phyloP scores from a whole-genome alignment of 202 grass and related monocot genomes.

The Schoenoplectus triqueter region DNA sequence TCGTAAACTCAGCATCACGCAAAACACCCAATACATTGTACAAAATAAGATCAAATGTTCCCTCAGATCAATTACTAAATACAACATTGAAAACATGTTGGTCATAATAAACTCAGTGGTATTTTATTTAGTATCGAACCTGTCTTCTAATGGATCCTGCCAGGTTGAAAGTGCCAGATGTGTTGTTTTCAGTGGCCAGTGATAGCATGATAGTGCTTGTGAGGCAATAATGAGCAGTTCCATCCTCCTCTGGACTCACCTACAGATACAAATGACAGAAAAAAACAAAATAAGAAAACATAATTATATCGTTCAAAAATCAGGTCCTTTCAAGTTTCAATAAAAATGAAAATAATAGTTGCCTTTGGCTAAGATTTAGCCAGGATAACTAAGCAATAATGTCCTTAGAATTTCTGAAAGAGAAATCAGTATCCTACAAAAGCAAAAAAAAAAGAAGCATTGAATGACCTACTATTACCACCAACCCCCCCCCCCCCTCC shows the following conservation, averaged over 20 bases:
- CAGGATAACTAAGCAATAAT: neutral
- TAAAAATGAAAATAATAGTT: constrained; percentile 24
- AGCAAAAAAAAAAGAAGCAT: neutral
- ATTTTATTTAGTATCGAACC: constrained; percentile 42
- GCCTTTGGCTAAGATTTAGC: neutral
- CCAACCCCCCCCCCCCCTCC: too few species aligned
- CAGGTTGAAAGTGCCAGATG: constrained; percentile 84
- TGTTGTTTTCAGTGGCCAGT: constrained; percentile 75
- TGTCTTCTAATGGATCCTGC: constrained; percentile 90
- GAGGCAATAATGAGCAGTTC: constrained; percentile 77
- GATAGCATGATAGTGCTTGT: constrained; percentile 96
- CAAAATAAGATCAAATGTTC: neutral
- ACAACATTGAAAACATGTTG: neutral
- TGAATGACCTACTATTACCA: too few species aligned
- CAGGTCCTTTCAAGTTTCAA: constrained; percentile 2
- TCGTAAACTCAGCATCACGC: neutral
- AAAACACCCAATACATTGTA: neutral
- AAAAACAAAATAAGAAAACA: neutral
- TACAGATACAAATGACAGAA: constrained; percentile 39
- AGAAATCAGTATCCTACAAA: neutral
- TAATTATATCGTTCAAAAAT: neutral
- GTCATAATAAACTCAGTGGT: constrained; percentile 3
- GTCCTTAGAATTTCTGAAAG: neutral
- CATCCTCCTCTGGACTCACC: constrained; percentile 73
- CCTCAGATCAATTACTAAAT: neutral